Percentiles rank a stretch among this genome's conserved stretches.
phyloP scores from a whole-genome alignment of 2,329 filamentous ascomycete genomes.

The Xylariaceae sp. region DNA sequence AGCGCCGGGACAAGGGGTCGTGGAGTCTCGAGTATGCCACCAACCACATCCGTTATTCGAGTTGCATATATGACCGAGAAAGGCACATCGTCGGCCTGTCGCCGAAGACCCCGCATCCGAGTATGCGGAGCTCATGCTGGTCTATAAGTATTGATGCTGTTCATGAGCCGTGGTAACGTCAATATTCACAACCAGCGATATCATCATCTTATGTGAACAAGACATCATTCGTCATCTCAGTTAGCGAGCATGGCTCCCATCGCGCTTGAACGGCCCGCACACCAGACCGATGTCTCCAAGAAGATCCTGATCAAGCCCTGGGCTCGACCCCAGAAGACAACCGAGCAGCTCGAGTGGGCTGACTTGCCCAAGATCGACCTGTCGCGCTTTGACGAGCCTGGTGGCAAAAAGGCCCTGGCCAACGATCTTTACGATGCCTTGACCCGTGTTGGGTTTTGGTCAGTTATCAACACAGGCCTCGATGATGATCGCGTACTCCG shows the following conservation, averaged over 20 bases:
- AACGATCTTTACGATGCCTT: slow-evolving; percentile 48
- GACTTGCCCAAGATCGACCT: slow-evolving; percentile 52
- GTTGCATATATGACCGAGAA: not conserved
- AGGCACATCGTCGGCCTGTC: not conserved
- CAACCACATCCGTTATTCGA: not conserved
- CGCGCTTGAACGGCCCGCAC: slow-evolving; percentile 13
- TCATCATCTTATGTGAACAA: not conserved
- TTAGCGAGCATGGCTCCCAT: slow-evolving; percentile 23
- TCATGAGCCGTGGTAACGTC: not conserved
- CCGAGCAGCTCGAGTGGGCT: slow-evolving; percentile 37
- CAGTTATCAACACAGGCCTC: slow-evolving; percentile 26
- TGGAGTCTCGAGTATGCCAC: not conserved
- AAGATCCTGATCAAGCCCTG: slow-evolving; percentile 26
- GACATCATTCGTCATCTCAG: not conserved
- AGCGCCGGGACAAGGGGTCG: not conserved
- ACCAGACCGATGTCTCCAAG: slow-evolving; percentile 1
- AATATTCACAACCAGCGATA: not conserved
- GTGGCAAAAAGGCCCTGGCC: slow-evolving; percentile 46
- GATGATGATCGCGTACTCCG: slow-evolving; percentile 19
- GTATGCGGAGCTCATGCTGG: not conserved
- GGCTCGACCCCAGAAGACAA: slow-evolving; percentile 24
- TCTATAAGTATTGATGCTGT: not conserved
- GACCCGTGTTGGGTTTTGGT: slow-evolving; percentile 41
- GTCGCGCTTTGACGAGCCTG: slow-evolving; percentile 43
- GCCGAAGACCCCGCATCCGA: not conserved